Evolutionary conservation across 2,329 filamentous ascomycete species (phyloP).

Genomic region (Scytalidium lignicola): DNA sequence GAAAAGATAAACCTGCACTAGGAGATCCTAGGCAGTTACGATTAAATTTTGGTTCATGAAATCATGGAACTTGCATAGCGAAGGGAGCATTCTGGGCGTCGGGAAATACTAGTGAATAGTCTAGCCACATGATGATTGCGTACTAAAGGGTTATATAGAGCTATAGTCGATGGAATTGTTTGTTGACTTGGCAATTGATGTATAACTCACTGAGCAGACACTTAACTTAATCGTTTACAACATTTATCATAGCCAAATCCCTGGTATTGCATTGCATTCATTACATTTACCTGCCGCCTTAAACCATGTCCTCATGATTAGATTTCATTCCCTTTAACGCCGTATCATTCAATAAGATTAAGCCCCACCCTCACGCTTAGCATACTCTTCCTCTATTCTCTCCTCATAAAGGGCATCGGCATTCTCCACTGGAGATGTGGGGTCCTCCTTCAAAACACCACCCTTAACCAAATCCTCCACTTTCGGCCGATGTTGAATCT

Average conservation of each 20-base stretch:
- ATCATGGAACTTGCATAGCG: background rate
- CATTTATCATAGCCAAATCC: too few relatives aligned
- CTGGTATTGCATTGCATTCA: too few relatives aligned
- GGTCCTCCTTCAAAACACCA: constrained; percentile 71
- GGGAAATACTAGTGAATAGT: background rate
- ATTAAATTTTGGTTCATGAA: constrained; percentile 11
- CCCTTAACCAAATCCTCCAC: constrained; percentile 73
- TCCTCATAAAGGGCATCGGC: constrained; percentile 45
- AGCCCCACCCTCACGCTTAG: constrained; percentile 57
- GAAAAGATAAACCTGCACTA: constrained; percentile 4
- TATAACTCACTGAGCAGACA: too few relatives aligned
- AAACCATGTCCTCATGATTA: background rate
- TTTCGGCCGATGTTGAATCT: constrained; percentile 70
- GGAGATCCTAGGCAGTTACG: constrained; percentile 14
- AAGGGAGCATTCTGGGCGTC: background rate
- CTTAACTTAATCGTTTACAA: too few relatives aligned
- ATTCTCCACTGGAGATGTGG: constrained; percentile 38
- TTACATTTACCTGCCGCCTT: too few relatives aligned
- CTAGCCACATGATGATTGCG: background rate
- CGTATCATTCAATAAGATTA: constrained; percentile 25
- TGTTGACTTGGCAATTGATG: too few relatives aligned
- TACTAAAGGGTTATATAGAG: background rate
- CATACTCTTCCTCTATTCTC: constrained; percentile 59
- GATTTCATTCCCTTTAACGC: background rate
- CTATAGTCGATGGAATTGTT: background rate